phyloP scores from a whole-genome alignment of 108 stramenopile genomes.

The Mayamaea pseudoterrestris region DNA sequence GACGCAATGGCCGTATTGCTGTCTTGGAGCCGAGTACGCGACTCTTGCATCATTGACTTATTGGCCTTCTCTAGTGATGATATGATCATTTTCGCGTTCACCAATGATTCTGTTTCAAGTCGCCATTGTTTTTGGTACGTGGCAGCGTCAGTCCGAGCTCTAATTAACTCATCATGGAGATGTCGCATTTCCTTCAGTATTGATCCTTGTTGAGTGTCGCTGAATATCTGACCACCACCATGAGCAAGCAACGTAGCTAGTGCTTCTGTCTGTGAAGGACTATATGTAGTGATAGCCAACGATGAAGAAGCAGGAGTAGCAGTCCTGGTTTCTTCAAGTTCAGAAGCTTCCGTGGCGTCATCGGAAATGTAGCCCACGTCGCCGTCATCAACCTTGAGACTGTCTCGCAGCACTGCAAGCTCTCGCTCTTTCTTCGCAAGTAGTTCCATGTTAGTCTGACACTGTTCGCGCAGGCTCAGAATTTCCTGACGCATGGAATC shows the following conservation, averaged over 20 bases:
- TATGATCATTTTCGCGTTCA: conserved; percentile 64
- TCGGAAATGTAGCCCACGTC: conserved; percentile 43
- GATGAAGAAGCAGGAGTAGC: not conserved
- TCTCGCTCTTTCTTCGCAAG: conserved; percentile 44
- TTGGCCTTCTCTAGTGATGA: conserved; percentile 51
- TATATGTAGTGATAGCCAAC: not conserved
- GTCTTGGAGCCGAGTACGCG: conserved; percentile 39
- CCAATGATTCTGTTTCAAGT: conserved; percentile 28
- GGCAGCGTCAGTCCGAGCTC: not conserved
- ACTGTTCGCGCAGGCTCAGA: conserved; percentile 17
- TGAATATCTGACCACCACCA: not conserved
- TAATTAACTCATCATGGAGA: not conserved
- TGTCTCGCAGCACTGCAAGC: conserved; percentile 29
- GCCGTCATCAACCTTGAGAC: conserved; percentile 28
- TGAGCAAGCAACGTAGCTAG: conserved; percentile 10
- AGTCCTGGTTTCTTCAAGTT: conserved; percentile 9
- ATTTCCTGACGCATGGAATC: conserved; percentile 18
- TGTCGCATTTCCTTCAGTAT: not conserved
- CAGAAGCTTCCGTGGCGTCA: conserved; percentile 34
- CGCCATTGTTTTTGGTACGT: not conserved
- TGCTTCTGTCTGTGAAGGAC: conserved; percentile 7
- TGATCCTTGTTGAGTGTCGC: too few species aligned
- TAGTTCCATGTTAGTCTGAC: conserved; percentile 26
- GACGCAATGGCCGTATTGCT: conserved; percentile 41
- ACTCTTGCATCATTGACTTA: conserved; percentile 51